Base-by-base conservation (phyloP, 2,329 filamentous ascomycete genomes). In the Alternaria viburni region DNA sequence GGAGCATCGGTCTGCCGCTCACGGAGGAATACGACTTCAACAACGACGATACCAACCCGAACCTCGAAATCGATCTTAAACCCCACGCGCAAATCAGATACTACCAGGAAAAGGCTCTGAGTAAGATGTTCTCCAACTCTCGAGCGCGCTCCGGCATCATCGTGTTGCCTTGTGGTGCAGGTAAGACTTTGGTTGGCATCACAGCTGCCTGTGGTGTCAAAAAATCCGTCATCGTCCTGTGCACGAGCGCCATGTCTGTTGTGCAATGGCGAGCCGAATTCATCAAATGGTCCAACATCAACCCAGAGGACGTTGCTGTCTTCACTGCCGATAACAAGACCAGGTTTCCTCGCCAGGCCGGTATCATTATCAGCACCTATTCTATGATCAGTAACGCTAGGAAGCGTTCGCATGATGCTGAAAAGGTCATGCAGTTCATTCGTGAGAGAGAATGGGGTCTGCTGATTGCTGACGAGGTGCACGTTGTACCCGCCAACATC, bases 51-150 rank as follows among this genome's bases (percentile, higher is more conserved):
- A 87, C 89, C 70, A 99, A 98, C 74, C 88, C 95, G 1, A 97
- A 93, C 54, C 84, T 99, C 36, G 93, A 98, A 61, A 99, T 99
- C 71, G 95, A 98, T 78, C 84, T 98, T 52, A 92, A 92, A 72
- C 94, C 95, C 0, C 90, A 90, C 60, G 95, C 94, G 0, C 91
- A 95, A 74, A 98, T 98, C 77, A 90, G 95, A 77, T 90, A 88
- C 83, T 99, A 99, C 73, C 96, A 99, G 78, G 96, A 99, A 80
- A 97, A 97, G 82, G 97, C 93, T 69, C 84, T 99, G 10, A 97
- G 93, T 83, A 99, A 99, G 81, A 99, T 99, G 96, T 99, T 99
- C 78, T 95, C 96, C 76, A 99, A 99, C 76, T 95, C 95, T 54
- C 91, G 96, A 81, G 96, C 96, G 13, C 96, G 97, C 83, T 97